Evolutionary conservation across 2,329 filamentous ascomycete genomes (phyloP).

Genomic region (Thelonectria blattea): DNA sequence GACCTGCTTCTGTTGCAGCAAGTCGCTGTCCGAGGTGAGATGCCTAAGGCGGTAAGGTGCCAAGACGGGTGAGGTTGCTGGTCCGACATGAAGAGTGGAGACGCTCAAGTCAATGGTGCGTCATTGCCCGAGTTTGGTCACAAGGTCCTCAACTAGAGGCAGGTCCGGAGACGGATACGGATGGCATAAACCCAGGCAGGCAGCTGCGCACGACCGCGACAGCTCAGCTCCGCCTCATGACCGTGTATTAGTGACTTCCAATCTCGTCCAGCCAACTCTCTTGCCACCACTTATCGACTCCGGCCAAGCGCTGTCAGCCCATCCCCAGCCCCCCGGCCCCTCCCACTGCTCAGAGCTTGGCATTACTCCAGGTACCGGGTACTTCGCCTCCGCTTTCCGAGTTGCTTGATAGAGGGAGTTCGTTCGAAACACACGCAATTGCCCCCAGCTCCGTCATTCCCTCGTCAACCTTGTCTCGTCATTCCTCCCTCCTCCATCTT

Average conservation of each 20-base stretch:
- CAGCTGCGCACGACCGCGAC: conserved; percentile 14
- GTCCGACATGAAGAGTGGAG: conserved; percentile 32
- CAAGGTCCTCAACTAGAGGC: conserved; percentile 32
- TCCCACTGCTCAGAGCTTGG: not conserved
- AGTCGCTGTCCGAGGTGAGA: conserved; percentile 19
- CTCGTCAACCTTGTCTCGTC: conserved; percentile 8
- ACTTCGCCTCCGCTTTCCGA: conserved; percentile 4
- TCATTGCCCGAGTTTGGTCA: conserved; percentile 37
- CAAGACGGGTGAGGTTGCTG: conserved; percentile 32
- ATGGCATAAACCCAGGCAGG: conserved; percentile 34
- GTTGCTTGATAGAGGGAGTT: conserved; percentile 31
- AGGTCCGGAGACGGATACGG: conserved; percentile 22
- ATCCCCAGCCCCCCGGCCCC: not conserved
- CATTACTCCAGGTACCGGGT: not conserved
- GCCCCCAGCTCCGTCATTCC: conserved; percentile 37
- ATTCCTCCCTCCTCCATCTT: conserved; percentile 31
- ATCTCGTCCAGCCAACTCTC: conserved; percentile 5
- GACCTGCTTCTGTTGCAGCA: conserved; percentile 15
- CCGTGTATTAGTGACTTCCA: conserved; percentile 3
- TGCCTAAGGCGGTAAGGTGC: conserved; percentile 40
- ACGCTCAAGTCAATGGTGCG: conserved; percentile 35
- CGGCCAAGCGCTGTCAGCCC: not conserved
- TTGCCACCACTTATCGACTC: conserved; percentile 3
- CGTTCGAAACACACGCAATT: conserved; percentile 36
- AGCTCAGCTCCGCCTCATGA: conserved; percentile 3